Percentiles rank a stretch among this genome's conserved stretches.
Conservation (phyloP, 257 asterid genomes). For the Linderniella brevidens region DNA sequence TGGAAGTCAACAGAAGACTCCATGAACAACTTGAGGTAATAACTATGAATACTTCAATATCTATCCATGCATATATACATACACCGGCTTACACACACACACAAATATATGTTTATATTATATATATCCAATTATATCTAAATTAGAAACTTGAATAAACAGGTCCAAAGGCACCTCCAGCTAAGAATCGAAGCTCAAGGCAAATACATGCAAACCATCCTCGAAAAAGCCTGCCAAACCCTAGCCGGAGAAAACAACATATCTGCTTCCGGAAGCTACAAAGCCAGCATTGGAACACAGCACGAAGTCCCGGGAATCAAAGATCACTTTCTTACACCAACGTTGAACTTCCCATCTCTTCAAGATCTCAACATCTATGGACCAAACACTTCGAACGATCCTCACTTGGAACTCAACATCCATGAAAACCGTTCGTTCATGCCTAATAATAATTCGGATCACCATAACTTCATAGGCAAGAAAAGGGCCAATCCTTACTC, state of each 20-base stretch:
- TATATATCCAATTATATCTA: too few relatives aligned
- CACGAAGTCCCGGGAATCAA: constrained; percentile 26
- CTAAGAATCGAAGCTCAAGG: constrained; percentile 95
- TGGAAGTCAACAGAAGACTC: constrained; percentile 94
- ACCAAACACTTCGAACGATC: constrained; percentile 12
- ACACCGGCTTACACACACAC: too few relatives aligned
- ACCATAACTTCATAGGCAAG: constrained; percentile 21
- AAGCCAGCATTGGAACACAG: constrained; percentile 19
- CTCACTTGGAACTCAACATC: constrained; percentile 29
- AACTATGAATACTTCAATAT: too few relatives aligned
- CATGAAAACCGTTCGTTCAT: constrained; percentile 22
- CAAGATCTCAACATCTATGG: constrained; percentile 86
- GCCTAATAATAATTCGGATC: too few relatives aligned
- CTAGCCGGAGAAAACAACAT: constrained; percentile 54
- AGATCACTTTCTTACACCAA: constrained; percentile 12
- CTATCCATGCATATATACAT: too few relatives aligned
- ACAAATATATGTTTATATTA: too few relatives aligned
- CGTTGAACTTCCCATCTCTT: constrained; percentile 44
- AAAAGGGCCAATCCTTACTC: constrained; percentile 43
- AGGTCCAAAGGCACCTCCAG: constrained; percentile 98
- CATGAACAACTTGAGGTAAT: constrained; percentile 92
- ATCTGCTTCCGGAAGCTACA: constrained; percentile 26
- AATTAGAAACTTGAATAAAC: neutral
- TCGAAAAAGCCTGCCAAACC: constrained; percentile 93
- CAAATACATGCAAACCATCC: constrained; percentile 88